phyloP scores from a whole-genome alignment of 2,329 filamentous ascomycete genomes.

The Orbilia quercus region DNA sequence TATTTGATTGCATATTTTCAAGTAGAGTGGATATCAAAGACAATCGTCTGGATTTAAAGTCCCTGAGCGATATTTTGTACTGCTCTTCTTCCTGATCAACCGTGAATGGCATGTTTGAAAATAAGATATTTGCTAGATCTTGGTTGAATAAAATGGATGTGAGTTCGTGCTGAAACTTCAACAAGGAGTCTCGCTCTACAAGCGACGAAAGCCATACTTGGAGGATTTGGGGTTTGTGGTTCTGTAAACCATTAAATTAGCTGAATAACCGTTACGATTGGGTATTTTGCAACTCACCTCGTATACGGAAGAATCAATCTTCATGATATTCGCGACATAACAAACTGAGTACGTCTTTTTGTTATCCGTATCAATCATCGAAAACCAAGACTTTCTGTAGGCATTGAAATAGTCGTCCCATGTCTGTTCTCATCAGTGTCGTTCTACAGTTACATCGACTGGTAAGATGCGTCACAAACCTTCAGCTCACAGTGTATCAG shows the following conservation, averaged over 20 bases:
- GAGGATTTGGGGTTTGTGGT: slow-evolving; percentile 63
- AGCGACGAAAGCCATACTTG: slow-evolving; percentile 69
- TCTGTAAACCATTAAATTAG: neutral
- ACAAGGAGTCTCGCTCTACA: slow-evolving; percentile 70
- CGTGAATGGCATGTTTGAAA: slow-evolving; percentile 71
- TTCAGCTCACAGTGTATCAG: slow-evolving; percentile 66
- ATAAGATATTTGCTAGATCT: slow-evolving; percentile 65
- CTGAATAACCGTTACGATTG: neutral
- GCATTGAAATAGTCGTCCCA: slow-evolving; percentile 71
- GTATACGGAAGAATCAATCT: slow-evolving; percentile 57
- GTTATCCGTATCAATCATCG: slow-evolving; percentile 65
- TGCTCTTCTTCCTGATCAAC: slow-evolving; percentile 61
- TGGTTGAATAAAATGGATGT: slow-evolving; percentile 68
- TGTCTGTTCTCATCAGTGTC: slow-evolving; percentile 44
- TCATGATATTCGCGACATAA: slow-evolving; percentile 65
- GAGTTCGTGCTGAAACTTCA: slow-evolving; percentile 72
- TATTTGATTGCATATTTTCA: slow-evolving; percentile 69
- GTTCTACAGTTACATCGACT: neutral
- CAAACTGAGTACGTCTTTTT: slow-evolving; percentile 66
- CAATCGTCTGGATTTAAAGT: slow-evolving; percentile 69
- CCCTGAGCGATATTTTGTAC: slow-evolving; percentile 67
- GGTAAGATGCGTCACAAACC: slow-evolving; percentile 57
- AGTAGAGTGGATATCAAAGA: slow-evolving; percentile 69
- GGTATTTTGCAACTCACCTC: slow-evolving; percentile 10
- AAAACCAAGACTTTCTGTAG: slow-evolving; percentile 67